Conservation (phyloP, 148 eudicot species). For the Oxyria digyna region DNA sequence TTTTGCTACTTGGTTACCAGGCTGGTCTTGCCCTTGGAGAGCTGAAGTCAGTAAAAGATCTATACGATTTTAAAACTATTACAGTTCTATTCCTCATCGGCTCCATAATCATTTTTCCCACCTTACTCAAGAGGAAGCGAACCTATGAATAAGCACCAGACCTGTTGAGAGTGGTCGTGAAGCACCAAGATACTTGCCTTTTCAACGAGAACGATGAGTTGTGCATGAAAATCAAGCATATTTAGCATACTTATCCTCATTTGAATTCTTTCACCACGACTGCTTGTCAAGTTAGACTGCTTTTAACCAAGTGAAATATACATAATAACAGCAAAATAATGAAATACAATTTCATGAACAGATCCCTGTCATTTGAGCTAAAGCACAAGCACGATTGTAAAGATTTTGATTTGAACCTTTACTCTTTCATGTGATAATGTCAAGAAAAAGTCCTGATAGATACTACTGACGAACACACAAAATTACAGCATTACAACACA, state of each 20-base stretch:
- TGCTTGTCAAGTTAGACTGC: neutral
- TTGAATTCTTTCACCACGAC: neutral
- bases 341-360: neutral
- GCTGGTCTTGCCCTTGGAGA: slow-evolving; percentile 99
- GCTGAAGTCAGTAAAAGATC: slow-evolving; percentile 90
- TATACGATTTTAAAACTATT: slow-evolving; percentile 86
- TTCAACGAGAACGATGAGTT: too few species aligned
- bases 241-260: neutral
- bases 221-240: neutral
- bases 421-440: neutral
- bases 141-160: slow-evolving; percentile 43
- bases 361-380: neutral
- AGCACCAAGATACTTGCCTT: neutral
- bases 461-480: neutral
- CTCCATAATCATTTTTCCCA: slow-evolving; percentile 50
- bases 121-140: slow-evolving; percentile 82
- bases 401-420: neutral
- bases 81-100: slow-evolving; percentile 87
- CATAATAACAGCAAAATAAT: neutral
- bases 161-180: neutral
- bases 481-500: neutral
- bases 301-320: neutral
- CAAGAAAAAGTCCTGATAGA: neutral
- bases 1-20: slow-evolving; percentile 22
- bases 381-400: neutral